Evolutionary conservation across 2,329 filamentous ascomycete species (phyloP).

Genomic region (Colletotrichum musicola): DNA sequence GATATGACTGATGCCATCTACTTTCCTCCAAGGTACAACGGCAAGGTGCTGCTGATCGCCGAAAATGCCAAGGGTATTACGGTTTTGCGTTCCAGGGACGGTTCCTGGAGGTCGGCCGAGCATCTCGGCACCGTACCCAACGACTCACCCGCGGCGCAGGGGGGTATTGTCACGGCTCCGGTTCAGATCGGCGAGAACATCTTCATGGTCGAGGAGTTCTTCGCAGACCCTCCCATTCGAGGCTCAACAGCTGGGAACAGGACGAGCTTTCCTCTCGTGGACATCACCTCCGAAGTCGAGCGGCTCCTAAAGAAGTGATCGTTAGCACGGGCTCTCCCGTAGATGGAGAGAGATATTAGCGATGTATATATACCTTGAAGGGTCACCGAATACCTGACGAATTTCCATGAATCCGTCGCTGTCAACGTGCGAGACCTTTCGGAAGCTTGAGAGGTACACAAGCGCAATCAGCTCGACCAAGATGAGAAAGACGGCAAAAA

Average conservation of each 20-base stretch:
- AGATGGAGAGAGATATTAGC: too few species aligned
- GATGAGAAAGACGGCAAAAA: too few species aligned
- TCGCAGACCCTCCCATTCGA: conserved; percentile 15
- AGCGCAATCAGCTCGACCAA: too few species aligned
- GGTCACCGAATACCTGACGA: too few species aligned
- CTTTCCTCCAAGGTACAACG: conserved; percentile 48
- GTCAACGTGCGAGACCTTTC: too few species aligned
- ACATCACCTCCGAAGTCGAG: conserved; percentile 31
- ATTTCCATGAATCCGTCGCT: too few species aligned
- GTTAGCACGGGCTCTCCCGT: neutral
- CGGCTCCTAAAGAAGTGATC: neutral
- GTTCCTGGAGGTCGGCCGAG: conserved; percentile 51
- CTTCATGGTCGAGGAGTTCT: conserved; percentile 37
- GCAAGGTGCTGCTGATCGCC: conserved; percentile 50
- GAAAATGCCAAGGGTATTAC: conserved; percentile 48
- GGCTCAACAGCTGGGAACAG: conserved; percentile 32
- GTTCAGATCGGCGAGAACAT: conserved; percentile 36
- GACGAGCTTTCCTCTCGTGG: conserved; percentile 29
- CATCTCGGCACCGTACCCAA: conserved; percentile 50
- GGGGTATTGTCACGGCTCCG: conserved; percentile 22
- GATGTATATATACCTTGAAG: too few species aligned
- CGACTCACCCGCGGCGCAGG: conserved; percentile 26
- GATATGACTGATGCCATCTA: conserved; percentile 46
- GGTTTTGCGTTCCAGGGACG: conserved; percentile 52
- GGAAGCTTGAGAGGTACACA: too few species aligned